Base-by-base conservation (phyloP, 768 basidiomycete genomes). In the Pisolithus orientalis region DNA sequence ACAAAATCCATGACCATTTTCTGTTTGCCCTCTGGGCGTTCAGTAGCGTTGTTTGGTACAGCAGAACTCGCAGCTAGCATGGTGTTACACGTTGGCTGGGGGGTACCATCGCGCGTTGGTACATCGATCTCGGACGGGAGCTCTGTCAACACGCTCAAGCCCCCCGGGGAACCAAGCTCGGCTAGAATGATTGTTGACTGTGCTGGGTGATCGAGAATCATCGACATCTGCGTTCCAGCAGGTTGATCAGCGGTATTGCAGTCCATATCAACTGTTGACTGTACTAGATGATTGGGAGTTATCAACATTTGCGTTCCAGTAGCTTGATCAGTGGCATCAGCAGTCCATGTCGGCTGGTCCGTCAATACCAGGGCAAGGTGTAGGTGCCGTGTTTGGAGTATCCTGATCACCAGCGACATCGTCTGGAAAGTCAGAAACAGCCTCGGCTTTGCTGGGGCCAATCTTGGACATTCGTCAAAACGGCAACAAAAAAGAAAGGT, bases 61-160 rank as follows among this genome's bases (percentile, higher is more conserved):
- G 21, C n/a, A 16, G 52, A 39, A 39, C 49, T 45, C 13, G 28
- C 25, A 6, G n/a, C 37, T 7, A 40, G 1, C 6, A 27, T n/a
- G 11, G 39, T 10, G 17, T n/a, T 24, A n/a, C 11, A 14, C 10
- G 17, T 45, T 25, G 58, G 24, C n/a, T 2, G 42, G 14, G 21
- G 14, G 42, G 42, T 10, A 24, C 5, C 7, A 11, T 24, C 5
- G 10, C 17, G 17, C 17, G 11, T 46, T 16, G 65, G 46, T 24
- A 57, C 61, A 40, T 49, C 53, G 27, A 47, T 8, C 17, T 67
- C 66, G 17, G 62, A 58, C 50, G 60, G 51, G 27, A 69, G 61
- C 17, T 68, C 68, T 6, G 68, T 67, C 51, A 70, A 52, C 21
- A 63, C 64, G 32, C 66, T 70, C 14, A 63, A 47, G 39, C 53